Base-by-base conservation (phyloP, 176 grass and related monocot species). In the Oryza officinalis region DNA sequence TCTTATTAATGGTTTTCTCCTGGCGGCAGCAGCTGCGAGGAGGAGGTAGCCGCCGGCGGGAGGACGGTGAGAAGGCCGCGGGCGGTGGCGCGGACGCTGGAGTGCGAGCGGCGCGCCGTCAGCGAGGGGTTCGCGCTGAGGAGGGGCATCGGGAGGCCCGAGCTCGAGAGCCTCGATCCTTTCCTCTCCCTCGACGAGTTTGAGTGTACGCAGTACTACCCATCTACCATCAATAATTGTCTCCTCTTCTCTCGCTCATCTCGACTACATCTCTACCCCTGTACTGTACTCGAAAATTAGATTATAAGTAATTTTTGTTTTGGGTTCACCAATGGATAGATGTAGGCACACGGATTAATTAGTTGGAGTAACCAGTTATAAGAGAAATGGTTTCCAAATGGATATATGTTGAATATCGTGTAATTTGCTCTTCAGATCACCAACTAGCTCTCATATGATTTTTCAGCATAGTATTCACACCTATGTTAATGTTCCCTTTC, bases 101-200 rank as follows among this genome's bases (percentile, higher is more conserved):
- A 44, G 54, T 89, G 83, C 83, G 31, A 81, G 43, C 83, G 78
- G 13, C 49, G 71, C n/a, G 18, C 4, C 0, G 0, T 77, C 50
- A 10, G 4, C 0, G 65, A 86, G 23, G 88, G 88, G 49, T 77
- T 86, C 65, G 82, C 72, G 20, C 0, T 72, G n/a, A 35, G 88
- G 78, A 80, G 72, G 25, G 33, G 52, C 10, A 71, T 89, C 44
- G 78, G 87, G 35, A 59, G 95, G 79, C 66, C 84, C 6, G 92
- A 94, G 67, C 63, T 98, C 37, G 79, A 52, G 31, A 91, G 71
- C 52, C n/a, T 98, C 79, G 95, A 98, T 54, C 95, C 94, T 9
- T 81, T 96, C 64, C 65, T 96, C 15, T 88, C 90, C 28, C 49
- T 96, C 13, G 89, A 93, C 25, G 94, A 90, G 74, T 93, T 96